Conservation (phyloP, 176 grass and related monocot genomes). For the Chrysopogon serrulatus region DNA sequence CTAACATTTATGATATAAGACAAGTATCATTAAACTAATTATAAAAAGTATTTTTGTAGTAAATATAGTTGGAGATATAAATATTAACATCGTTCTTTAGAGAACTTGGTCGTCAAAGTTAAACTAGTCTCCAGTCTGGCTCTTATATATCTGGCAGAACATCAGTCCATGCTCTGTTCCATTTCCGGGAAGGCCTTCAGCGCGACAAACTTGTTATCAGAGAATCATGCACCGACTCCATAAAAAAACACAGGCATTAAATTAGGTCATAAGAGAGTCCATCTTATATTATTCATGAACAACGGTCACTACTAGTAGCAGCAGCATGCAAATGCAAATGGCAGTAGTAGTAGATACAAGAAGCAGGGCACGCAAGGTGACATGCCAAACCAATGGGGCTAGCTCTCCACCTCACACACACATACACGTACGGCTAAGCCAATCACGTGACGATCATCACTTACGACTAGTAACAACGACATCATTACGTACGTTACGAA, state of each 20-base stretch:
- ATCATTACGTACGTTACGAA: constrained; percentile 24
- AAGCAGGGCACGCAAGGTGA: constrained; percentile 8
- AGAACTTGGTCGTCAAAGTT: background rate
- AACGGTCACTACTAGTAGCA: constrained; percentile 4
- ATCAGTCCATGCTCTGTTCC: background rate
- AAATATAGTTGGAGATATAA: background rate
- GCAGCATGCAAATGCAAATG: background rate
- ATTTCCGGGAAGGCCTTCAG: background rate
- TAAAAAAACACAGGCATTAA: background rate
- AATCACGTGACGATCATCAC: constrained; percentile 32
- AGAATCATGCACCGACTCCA: background rate
- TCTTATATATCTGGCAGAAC: background rate
- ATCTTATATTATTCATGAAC: constrained; percentile 18
- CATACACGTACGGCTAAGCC: constrained; percentile 9
- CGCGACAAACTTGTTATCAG: background rate
- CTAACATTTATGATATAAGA: background rate
- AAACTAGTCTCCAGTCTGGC: background rate
- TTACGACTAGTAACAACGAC: constrained; percentile 24
- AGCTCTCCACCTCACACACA: background rate
- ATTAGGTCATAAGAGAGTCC: background rate
- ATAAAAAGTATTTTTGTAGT: background rate
- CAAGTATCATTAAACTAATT: background rate
- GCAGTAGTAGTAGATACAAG: constrained; percentile 24
- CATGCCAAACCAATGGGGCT: constrained; percentile 22
- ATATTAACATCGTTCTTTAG: background rate